A percentile compares a stretch with the other conserved stretches of the same genome.
Conservation (phyloP, 331 rosid species). For the Stylosanthes scabra region DNA sequence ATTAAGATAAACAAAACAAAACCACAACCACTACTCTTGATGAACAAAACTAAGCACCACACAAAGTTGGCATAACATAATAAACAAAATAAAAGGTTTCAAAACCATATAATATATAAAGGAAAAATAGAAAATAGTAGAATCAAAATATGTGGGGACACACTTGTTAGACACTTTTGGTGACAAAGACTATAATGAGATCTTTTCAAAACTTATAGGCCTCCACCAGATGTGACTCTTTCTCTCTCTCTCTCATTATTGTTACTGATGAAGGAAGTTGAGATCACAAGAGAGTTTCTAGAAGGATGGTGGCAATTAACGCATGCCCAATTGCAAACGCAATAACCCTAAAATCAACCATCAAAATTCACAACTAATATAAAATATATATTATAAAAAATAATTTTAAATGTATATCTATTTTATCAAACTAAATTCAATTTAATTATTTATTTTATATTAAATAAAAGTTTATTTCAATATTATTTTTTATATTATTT, state of each 20-base stretch:
- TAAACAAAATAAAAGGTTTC: background rate
- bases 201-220: background rate
- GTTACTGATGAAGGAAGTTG: background rate
- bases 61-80: background rate
- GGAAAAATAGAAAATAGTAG: background rate
- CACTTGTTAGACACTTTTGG: conserved; percentile 39
- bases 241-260: background rate
- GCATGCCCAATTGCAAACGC: conserved; percentile 7
- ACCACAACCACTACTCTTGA: background rate
- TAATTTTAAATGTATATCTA: no score
- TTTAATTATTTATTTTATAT: no score
- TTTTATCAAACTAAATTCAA: no score
- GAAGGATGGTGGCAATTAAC: conserved; percentile 30
- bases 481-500: no score
- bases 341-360: no score
- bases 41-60: background rate
- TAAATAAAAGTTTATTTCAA: no score
- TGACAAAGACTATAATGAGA: background rate
- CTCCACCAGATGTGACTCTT: background rate
- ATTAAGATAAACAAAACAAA: no score
- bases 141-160: background rate
- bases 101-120: background rate
- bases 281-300: conserved; percentile 30
- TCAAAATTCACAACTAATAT: no score
- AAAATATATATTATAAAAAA: no score